Evolutionary conservation across 805 yeast genomes (phyloP), one percentile per base, ranked within the genome.

Genomic region (Naumovozyma baii): DNA sequence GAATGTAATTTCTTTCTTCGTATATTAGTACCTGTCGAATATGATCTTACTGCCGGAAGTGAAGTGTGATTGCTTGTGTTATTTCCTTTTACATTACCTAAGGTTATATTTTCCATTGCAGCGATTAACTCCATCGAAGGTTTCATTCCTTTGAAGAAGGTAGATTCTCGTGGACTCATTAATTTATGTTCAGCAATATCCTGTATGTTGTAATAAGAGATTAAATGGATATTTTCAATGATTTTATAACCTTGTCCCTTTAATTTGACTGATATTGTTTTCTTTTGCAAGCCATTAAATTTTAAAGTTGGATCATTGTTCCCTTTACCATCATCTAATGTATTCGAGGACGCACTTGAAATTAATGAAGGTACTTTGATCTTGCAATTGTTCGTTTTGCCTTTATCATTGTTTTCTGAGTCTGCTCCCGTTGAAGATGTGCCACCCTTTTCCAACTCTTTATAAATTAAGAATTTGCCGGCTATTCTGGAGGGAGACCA

Each of bases 401-500:
- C 61, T 41, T 60, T 73, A 59, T 88, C 52, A 37, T 62, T 61
- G 42, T 60, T 61, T 52, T 70, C 66, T 56, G 70, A 12, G 19
- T 29, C 19, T n/a, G 26, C 26, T 10, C 26, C 26, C 26, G 26
- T 22, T 22, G 26, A n/a, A n/a, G n/a, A n/a, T n/a, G n/a, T n/a
- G n/a, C 33, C 39, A 25, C 39, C 40, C 26, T 49, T 49, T 22
- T 46, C 43, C 3, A 46, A 57, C 55, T 87, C 94, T 19, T 94
- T 73, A 59, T 88, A 88, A 9, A 88, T 79, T 26, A 88, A 65
- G 51, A 88, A 88, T 42, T 92, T 69, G 4, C 95, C 95, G 19
- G 86, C 68, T 31, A 88, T 86, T 36, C 96, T 68, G 2, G 94
- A 81, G 0, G 96, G 95, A 2, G 88, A 78, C 97, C 97, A 88